Conservation (phyloP, 176 grass and related monocot species). For the Carex cristatella region DNA sequence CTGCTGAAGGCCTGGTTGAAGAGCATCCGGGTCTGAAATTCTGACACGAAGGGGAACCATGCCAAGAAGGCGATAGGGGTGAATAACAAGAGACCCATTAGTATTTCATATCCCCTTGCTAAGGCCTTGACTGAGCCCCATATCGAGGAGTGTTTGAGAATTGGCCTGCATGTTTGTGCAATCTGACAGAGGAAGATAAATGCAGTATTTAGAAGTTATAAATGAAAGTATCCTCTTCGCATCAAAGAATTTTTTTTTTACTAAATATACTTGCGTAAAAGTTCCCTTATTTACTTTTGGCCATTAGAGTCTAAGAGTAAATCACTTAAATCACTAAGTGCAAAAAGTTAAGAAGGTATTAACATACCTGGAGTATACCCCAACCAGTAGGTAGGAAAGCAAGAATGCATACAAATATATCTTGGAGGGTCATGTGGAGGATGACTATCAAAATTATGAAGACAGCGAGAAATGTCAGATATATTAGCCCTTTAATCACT, state of each 20-base stretch:
- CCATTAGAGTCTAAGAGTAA: not conserved
- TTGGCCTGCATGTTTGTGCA: constrained; percentile 73
- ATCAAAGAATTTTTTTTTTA: not conserved
- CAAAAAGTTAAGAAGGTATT: not conserved
- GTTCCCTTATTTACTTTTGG: not conserved
- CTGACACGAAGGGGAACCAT: constrained; percentile 90
- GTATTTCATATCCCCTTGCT: constrained; percentile 80
- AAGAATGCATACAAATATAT: constrained; percentile 90
- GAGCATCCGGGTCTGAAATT: constrained; percentile 96
- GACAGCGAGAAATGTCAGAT: constrained; percentile 55
- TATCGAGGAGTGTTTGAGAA: constrained; percentile 30
- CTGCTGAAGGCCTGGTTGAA: constrained; percentile 98
- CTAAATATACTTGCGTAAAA: not conserved
- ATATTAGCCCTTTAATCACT: constrained; percentile 94
- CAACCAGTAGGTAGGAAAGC: constrained; percentile 98
- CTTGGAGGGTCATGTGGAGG: constrained; percentile 71
- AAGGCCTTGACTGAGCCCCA: constrained; percentile 89
- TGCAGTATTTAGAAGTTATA: not conserved
- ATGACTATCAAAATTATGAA: constrained; percentile 69
- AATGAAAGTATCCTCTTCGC: too few relatives aligned
- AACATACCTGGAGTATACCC: constrained; percentile 78
- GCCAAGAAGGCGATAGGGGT: constrained; percentile 84
- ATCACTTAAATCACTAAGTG: not conserved
- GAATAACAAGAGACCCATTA: constrained; percentile 86
- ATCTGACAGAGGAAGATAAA: constrained; percentile 37